phyloP scores from a whole-genome alignment of 2,329 filamentous ascomycete species.

The Pleomassaria siparia region DNA sequence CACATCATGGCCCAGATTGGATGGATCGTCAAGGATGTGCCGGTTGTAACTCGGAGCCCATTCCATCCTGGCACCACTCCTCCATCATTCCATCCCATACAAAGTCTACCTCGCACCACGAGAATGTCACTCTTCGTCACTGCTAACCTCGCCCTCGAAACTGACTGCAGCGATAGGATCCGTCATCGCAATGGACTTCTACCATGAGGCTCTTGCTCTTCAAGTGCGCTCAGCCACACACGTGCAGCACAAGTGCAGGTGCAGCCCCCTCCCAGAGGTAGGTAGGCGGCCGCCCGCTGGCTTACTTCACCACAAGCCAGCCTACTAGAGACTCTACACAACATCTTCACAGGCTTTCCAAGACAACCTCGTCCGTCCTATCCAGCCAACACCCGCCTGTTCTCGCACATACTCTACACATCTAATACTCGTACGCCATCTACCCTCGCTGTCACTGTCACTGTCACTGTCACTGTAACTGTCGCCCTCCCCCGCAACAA shows the following conservation, averaged over 20 bases:
- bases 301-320: neutral
- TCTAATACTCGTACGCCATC: neutral
- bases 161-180: constrained; percentile 21
- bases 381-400: neutral
- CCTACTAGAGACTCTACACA: neutral
- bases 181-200: constrained; percentile 16
- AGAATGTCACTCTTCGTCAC: constrained; percentile 18
- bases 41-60: constrained; percentile 2
- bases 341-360: neutral
- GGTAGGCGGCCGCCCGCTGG: constrained; percentile 6
- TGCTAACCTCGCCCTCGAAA: constrained; percentile 26
- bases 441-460: neutral
- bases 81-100: too few species aligned
- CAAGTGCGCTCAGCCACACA: constrained; percentile 27
- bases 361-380: constrained; percentile 1
- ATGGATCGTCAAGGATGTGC: constrained; percentile 21
- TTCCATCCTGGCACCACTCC: constrained; percentile 19
- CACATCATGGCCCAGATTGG: constrained; percentile 22
- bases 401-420: neutral
- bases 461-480: constrained; percentile 14
- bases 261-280: too few species aligned
- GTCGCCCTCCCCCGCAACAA: constrained; percentile 25
- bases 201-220: constrained; percentile 9
- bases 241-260: neutral
- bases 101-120: neutral